Evolutionary conservation across 371 early-diverging fungal species (phyloP).

Genomic region (Apophysomyces elegans): DNA sequence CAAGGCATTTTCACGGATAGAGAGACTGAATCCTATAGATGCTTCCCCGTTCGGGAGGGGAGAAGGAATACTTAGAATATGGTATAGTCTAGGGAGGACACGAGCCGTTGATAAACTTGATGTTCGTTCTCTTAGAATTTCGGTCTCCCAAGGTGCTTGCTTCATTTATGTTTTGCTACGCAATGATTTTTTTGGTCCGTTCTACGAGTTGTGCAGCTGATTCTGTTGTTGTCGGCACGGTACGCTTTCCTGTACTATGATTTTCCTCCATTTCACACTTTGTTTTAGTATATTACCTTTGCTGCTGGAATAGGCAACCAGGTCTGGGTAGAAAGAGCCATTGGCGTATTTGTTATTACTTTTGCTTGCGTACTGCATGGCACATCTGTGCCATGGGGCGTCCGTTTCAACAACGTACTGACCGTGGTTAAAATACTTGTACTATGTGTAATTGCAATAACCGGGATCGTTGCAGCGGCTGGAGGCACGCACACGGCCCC

Average conservation of each 20-base stretch:
- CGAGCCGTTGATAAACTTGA: neutral
- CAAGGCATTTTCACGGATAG: neutral
- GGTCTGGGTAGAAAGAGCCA: conserved; percentile 21
- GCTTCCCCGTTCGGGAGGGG: conserved; percentile 27
- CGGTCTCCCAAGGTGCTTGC: conserved; percentile 18
- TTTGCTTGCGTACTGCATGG: conserved; percentile 17
- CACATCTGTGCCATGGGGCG: conserved; percentile 15
- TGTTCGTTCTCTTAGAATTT: neutral
- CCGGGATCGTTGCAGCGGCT: conserved; percentile 25
- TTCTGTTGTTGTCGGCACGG: conserved; percentile 17
- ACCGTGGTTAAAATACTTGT: conserved; percentile 22
- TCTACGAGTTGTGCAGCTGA: conserved; percentile 21
- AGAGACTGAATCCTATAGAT: conserved; percentile 13
- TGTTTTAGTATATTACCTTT: neutral
- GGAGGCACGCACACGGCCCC: conserved; percentile 16
- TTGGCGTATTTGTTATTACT: conserved; percentile 23
- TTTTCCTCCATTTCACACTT: neutral
- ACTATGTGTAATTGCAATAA: conserved; percentile 17
- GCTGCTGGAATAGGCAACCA: neutral
- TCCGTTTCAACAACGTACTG: conserved; percentile 16
- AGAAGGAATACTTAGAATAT: conserved; percentile 23
- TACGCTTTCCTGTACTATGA: neutral
- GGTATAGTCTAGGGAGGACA: conserved; percentile 6
- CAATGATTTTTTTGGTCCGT: conserved; percentile 15
- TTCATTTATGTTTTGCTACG: conserved; percentile 21